Conservation (phyloP, 306 rosid species). For the Pueraria montana region DNA sequence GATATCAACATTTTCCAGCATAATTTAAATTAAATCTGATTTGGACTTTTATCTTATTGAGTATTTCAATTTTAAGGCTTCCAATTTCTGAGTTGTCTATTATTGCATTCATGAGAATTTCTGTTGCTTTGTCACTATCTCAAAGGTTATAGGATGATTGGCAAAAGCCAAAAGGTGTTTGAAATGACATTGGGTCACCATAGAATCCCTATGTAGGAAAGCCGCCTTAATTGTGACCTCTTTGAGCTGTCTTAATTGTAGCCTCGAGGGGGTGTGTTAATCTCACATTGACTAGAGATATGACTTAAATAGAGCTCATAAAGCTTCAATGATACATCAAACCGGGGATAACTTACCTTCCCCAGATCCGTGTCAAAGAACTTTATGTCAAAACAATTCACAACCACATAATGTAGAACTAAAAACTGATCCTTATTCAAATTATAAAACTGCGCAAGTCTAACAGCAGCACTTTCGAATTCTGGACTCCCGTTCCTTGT, state of each 20-base stretch:
- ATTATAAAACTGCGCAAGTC: too few species aligned
- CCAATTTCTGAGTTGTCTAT: neutral
- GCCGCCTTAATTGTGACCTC: neutral
- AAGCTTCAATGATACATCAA: too few species aligned
- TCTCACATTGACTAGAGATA: too few species aligned
- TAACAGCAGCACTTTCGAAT: too few species aligned
- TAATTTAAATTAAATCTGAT: slow-evolving; percentile 2
- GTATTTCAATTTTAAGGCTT: slow-evolving; percentile 20
- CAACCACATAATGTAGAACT: too few species aligned
- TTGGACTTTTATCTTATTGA: neutral
- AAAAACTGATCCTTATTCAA: too few species aligned
- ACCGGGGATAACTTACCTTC: too few species aligned
- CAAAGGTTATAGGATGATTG: slow-evolving; percentile 5
- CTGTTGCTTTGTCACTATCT: slow-evolving; percentile 15
- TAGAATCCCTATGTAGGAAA: neutral
- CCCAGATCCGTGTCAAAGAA: too few species aligned
- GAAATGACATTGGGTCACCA: slow-evolving; percentile 19
- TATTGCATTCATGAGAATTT: neutral
- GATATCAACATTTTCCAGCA: neutral
- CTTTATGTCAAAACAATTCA: too few species aligned
- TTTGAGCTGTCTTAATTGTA: neutral
- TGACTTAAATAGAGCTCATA: neutral
- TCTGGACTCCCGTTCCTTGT: too few species aligned
- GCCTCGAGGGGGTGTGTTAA: neutral
- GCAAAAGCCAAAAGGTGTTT: slow-evolving; percentile 11